Conservation (phyloP, 768 basidiomycete genomes). For the Lyophyllum shimeji region DNA sequence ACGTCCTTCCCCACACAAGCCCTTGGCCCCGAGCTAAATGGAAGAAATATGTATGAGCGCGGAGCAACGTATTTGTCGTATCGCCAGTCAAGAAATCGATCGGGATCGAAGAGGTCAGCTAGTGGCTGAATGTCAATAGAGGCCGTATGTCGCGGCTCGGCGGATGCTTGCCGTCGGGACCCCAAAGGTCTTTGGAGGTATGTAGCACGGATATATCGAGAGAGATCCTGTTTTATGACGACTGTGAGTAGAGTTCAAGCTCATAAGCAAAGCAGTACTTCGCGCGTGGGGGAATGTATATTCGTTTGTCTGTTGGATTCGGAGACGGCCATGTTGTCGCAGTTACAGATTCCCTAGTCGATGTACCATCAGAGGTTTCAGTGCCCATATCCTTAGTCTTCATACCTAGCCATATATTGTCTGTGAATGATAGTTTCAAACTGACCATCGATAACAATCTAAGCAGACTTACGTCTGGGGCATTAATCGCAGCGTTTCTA, state of each 20-base stretch:
- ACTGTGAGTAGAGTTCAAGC: neutral
- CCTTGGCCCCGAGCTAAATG: constrained; percentile 14
- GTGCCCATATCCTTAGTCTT: neutral
- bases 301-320: constrained; percentile 4
- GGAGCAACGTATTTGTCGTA: constrained; percentile 36
- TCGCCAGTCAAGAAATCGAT: constrained; percentile 48
- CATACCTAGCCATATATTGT: neutral
- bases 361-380: neutral
- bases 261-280: neutral
- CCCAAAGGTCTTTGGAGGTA: constrained; percentile 37
- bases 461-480: constrained; percentile 12
- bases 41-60: constrained; percentile 37
- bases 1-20: constrained; percentile 4
- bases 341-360: neutral
- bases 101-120: constrained; percentile 40
- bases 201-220: constrained; percentile 17
- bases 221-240: neutral
- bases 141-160: neutral
- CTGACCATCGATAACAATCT: neutral
- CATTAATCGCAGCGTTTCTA: constrained; percentile 32
- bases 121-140: neutral
- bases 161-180: constrained; percentile 33
- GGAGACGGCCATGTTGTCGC: constrained; percentile 8
- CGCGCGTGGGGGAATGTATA: constrained; percentile 13
- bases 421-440: neutral